Evolutionary conservation across 192 early-diverging fungal species (phyloP).

Genomic region (Coemansia pectinata): DNA sequence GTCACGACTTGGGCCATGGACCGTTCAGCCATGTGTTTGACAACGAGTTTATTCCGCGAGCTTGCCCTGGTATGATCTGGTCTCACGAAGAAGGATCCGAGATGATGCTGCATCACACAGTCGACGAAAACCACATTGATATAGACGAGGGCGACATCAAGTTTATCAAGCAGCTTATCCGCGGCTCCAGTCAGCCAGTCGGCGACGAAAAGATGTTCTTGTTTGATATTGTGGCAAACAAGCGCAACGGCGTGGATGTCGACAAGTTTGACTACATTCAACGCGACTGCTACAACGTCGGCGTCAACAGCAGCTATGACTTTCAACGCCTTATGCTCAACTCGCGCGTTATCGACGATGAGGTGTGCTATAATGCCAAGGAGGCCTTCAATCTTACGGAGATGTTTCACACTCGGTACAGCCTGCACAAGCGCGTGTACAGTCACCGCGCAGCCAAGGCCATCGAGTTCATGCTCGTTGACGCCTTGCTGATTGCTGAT

Average conservation of each 20-base stretch:
- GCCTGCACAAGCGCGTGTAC: constrained; percentile 82
- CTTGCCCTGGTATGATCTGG: constrained; percentile 59
- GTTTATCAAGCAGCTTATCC: constrained; percentile 75
- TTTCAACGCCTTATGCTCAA: constrained; percentile 72
- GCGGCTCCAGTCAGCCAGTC: constrained; percentile 50
- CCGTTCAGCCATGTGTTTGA: constrained; percentile 98
- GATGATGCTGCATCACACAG: constrained; percentile 82
- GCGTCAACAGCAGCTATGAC: constrained; percentile 59
- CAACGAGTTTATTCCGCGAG: constrained; percentile 75
- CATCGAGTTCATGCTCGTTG: constrained; percentile 89
- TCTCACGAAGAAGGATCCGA: constrained; percentile 79
- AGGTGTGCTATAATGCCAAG: constrained; percentile 88
- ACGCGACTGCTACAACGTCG: constrained; percentile 76
- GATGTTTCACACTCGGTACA: constrained; percentile 80
- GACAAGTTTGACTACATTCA: constrained; percentile 89
- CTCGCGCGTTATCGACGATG: constrained; percentile 82
- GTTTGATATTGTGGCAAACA: constrained; percentile 97
- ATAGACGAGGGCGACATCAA: constrained; percentile 60
- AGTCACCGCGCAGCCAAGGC: constrained; percentile 78
- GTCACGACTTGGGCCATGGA: constrained; percentile 97
- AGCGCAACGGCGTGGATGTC: constrained; percentile 90
- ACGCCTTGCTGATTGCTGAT: constrained; percentile 85
- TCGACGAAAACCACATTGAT: constrained; percentile 73
- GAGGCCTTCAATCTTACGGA: constrained; percentile 89
- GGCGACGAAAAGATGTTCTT: constrained; percentile 65